These are phyloP conservation scores for Boletellus ananas DNA, from an alignment of 768 basidiomycete genomes.

Conservation along the genomic window DNA sequence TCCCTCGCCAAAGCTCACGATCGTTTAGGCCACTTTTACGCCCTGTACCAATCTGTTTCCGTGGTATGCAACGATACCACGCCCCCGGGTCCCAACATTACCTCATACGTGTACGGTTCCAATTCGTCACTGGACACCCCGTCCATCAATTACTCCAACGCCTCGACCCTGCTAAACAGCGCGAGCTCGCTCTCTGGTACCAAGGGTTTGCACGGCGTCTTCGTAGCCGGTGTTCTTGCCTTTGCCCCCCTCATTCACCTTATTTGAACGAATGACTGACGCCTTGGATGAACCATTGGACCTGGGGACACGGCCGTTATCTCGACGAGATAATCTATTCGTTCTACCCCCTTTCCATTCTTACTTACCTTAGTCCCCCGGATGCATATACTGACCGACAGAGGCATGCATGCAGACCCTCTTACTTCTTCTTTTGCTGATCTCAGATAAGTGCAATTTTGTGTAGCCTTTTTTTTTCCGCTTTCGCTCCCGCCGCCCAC, in stretches of 20 bases:
- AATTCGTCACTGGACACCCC: conserved; percentile 55
- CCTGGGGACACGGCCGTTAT: not conserved
- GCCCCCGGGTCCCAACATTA: conserved; percentile 42
- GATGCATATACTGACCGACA: not conserved
- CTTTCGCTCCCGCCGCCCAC: not conserved
- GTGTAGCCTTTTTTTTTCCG: not conserved
- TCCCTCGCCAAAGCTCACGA: not conserved
- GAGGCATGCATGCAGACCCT: not conserved
- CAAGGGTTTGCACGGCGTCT: conserved; percentile 10
- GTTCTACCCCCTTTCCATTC: not conserved
- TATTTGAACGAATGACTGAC: conserved; percentile 16
- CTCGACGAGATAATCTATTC: not conserved
- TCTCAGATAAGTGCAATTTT: not conserved
- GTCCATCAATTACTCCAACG: conserved; percentile 54
- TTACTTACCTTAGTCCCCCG: not conserved
- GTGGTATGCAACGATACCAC: conserved; percentile 59
- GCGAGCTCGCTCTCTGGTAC: conserved; percentile 9
- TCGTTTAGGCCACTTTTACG: conserved; percentile 62
- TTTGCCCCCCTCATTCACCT: conserved; percentile 16
- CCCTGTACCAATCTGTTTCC: conserved; percentile 55
- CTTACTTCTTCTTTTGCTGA: not conserved
- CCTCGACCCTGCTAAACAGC: conserved; percentile 50
- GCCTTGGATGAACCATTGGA: not conserved
- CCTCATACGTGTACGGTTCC: conserved; percentile 61
- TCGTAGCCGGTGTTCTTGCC: conserved; percentile 12